phyloP scores from a whole-genome alignment of 169 alveolate species.

The Theileria parva region DNA sequence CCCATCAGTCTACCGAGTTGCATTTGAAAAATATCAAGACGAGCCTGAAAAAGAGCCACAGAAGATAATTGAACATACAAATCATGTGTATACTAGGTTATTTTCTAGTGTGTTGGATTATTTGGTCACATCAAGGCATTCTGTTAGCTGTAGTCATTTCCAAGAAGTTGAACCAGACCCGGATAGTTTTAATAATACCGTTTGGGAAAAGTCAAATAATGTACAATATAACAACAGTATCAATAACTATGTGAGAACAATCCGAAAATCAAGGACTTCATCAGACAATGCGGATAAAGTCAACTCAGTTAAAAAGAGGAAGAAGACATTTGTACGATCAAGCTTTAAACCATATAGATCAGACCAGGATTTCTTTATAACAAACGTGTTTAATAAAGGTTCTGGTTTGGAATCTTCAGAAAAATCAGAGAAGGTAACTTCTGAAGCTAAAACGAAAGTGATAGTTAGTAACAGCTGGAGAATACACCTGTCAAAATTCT shows the following conservation, averaged over 20 bases:
- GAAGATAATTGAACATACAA: conserved; percentile 6
- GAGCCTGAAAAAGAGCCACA: background rate
- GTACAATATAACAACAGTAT: background rate
- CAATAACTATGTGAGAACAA: background rate
- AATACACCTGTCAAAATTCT: conserved; percentile 1
- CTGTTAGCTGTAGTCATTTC: background rate
- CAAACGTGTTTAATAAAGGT: background rate
- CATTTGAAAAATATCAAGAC: background rate
- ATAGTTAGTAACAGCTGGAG: conserved; percentile 13
- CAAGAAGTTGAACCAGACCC: background rate
- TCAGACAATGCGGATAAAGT: background rate
- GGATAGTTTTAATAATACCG: background rate
- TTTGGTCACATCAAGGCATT: conserved; percentile 9
- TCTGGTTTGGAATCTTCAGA: background rate
- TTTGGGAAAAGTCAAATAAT: conserved; percentile 1
- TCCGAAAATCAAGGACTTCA: background rate
- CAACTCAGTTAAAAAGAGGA: background rate
- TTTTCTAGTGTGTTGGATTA: conserved; percentile 14
- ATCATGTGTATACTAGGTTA: background rate
- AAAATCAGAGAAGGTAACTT: background rate
- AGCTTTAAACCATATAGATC: conserved; percentile 8
- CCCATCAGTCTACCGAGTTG: background rate
- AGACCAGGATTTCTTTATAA: background rate
- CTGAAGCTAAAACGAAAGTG: background rate
- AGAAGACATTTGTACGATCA: background rate